Evolutionary conservation across 1,284 basidiomycete genomes (phyloP), one percentile per base, ranked within the genome.

Genomic region (Hemileia vastatrix): DNA sequence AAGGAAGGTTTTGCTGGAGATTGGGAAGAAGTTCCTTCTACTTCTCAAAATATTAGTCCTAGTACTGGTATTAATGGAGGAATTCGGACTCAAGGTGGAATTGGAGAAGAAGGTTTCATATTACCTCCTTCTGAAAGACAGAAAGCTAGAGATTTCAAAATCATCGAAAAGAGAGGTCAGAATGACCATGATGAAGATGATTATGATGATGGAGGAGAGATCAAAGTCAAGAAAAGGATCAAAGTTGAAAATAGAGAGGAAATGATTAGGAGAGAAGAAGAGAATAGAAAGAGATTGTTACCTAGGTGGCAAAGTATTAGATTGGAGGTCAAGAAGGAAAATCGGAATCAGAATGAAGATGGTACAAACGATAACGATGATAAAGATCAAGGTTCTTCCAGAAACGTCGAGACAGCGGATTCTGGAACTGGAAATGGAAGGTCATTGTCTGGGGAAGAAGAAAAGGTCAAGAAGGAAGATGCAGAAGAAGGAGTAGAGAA

Each of bases 261-360:
- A 9, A n/a, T 18, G 15, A 32, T 32, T 15, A 44, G 23, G 40
- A 27, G 57, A 27, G 52, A 57, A n/a, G 65, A 65, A 45, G 48
- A 66, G 52, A 56, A 40, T 13, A 15, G 33, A 8, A 49, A 40
- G 8, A 0, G 23, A 31, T 49, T 56, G 64, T 32, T 62, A 36
- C 64, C 57, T 13, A 6, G 15, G 21, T 65, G 64, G 64, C 33
- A 13, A 15, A 45, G 53, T 31, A 21, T 66, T 4, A 21, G 36
- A 43, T 33, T 65, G n/a, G 24, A 63, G 33, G 18, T 33, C 15
- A 59, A 53, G 50, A 54, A 55, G 33, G 60, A 62, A 27, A 55
- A 43, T 23, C 50, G 21, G n/a, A 31, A 40, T 21, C 40, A 40
- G 33, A 44, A 33, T 5, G 6, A 33, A 24, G 33, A 2, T 33